These are phyloP conservation scores for Diaporthe nobilis DNA, from an alignment of 2,329 filamentous ascomycete species.

Conservation along the genomic window DNA sequence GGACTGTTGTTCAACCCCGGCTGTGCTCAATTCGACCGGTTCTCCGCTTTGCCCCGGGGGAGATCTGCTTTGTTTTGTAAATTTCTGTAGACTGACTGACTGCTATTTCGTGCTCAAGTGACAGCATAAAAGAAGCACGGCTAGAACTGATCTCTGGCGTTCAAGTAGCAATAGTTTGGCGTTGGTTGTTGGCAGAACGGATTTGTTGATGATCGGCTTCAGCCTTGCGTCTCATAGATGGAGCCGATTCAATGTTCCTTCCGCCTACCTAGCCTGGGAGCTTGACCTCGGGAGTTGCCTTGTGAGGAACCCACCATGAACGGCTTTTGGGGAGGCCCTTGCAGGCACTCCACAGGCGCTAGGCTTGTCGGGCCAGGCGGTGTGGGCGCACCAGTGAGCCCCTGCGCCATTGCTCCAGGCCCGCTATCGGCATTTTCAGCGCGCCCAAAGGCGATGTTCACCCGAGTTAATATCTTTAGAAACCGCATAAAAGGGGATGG, in stretches of 20 bases:
- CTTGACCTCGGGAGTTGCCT: slow-evolving; percentile 19
- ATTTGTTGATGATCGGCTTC: slow-evolving; percentile 3
- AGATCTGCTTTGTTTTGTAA: not conserved
- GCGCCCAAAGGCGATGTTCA: slow-evolving; percentile 1
- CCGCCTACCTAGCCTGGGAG: not conserved
- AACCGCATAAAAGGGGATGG: slow-evolving; percentile 34
- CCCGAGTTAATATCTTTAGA: slow-evolving; percentile 36
- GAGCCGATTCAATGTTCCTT: not conserved
- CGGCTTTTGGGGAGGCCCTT: not conserved
- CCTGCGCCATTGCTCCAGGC: slow-evolving; percentile 1
- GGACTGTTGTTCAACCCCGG: not conserved
- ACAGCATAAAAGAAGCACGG: not conserved
- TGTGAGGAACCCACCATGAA: not conserved
- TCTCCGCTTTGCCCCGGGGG: not conserved
- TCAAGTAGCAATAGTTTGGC: not conserved
- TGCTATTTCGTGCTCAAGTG: not conserved
- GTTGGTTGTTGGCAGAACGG: not conserved
- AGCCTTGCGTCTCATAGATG: slow-evolving; percentile 5
- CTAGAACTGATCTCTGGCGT: not conserved
- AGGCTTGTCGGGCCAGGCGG: slow-evolving; percentile 32
- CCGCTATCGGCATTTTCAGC: slow-evolving; percentile 29
- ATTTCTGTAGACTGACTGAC: not conserved
- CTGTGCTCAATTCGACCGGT: not conserved
- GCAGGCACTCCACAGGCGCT: slow-evolving; percentile 20
- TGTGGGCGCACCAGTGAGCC: slow-evolving; percentile 1